phyloP scores from a whole-genome alignment of 768 basidiomycete genomes.

The Suillus cothurnatus region DNA sequence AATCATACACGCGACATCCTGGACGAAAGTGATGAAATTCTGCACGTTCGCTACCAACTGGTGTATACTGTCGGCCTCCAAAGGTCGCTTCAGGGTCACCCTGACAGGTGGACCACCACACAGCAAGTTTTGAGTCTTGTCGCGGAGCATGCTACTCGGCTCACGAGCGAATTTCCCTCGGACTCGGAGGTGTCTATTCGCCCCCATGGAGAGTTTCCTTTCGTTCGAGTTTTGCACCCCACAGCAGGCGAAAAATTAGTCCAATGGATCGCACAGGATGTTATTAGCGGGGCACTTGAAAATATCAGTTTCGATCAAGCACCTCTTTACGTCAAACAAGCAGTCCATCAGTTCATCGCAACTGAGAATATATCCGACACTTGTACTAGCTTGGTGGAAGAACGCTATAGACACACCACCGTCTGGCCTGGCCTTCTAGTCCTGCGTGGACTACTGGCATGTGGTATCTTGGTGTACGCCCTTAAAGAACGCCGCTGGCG shows the following conservation, averaged over 20 bases:
- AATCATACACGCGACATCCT: neutral
- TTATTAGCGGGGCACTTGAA: conserved; percentile 12
- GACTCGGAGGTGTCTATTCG: conserved; percentile 22
- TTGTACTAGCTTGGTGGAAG: conserved; percentile 10
- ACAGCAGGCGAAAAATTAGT: conserved; percentile 14
- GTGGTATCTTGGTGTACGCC: neutral
- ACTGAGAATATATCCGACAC: conserved; percentile 7
- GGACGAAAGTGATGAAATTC: neutral
- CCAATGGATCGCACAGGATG: conserved; percentile 12
- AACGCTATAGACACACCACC: neutral
- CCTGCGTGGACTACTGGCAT: neutral
- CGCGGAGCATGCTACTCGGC: conserved; percentile 14
- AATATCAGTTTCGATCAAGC: conserved; percentile 5
- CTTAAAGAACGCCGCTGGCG: neutral
- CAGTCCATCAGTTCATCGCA: conserved; percentile 28
- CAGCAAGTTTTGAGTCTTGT: conserved; percentile 34
- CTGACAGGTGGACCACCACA: conserved; percentile 22
- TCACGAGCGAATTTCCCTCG: conserved; percentile 12
- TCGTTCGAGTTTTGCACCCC: conserved; percentile 17
- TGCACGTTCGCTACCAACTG: neutral
- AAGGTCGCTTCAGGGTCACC: neutral
- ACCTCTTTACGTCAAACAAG: neutral
- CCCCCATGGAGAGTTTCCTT: conserved; percentile 7
- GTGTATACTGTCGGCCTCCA: neutral
- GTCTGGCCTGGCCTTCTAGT: neutral